Conservation (phyloP, 352 stramenopile species). For the Thalassiosira delicatula region DNA sequence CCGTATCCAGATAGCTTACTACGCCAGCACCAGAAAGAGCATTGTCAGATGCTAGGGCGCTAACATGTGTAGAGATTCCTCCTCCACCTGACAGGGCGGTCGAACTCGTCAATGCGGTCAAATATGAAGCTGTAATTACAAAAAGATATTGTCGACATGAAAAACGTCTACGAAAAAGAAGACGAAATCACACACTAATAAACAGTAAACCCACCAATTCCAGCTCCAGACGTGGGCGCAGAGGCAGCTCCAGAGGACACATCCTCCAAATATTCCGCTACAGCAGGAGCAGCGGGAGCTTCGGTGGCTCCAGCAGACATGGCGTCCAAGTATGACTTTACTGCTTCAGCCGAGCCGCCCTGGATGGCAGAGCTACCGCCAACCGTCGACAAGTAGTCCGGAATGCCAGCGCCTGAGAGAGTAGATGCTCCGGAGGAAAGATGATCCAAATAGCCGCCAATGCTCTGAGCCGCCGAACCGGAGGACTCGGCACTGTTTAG, state of each 20-base stretch:
- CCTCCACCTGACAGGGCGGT: conserved; percentile 37
- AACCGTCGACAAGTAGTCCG: conserved; percentile 20
- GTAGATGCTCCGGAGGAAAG: conserved; percentile 21
- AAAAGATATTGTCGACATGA: no score
- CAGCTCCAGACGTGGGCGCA: conserved; percentile 44
- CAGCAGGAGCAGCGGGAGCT: conserved; percentile 37
- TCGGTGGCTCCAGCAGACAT: conserved; percentile 31
- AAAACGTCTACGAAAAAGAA: no score
- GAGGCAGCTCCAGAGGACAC: conserved; percentile 39
- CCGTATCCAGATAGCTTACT: conserved; percentile 63
- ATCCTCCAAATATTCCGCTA: conserved; percentile 24
- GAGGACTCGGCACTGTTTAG: conserved; percentile 23
- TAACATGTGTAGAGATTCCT: conserved; percentile 28
- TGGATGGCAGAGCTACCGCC: conserved; percentile 31
- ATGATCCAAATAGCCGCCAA: conserved; percentile 55
- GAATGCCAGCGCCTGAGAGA: conserved; percentile 30
- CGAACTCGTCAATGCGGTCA: conserved; percentile 40
- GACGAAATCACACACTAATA: no score
- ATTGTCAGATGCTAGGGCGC: neutral
- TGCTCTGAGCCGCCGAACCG: conserved; percentile 18
- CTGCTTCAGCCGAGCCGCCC: conserved; percentile 30
- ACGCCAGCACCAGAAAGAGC: conserved; percentile 50
- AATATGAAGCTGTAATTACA: no score
- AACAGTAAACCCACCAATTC: no score
- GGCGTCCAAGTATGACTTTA: conserved; percentile 31